phyloP scores from a whole-genome alignment of 176 grass and related monocot species.

The Oryza meridionalis region DNA sequence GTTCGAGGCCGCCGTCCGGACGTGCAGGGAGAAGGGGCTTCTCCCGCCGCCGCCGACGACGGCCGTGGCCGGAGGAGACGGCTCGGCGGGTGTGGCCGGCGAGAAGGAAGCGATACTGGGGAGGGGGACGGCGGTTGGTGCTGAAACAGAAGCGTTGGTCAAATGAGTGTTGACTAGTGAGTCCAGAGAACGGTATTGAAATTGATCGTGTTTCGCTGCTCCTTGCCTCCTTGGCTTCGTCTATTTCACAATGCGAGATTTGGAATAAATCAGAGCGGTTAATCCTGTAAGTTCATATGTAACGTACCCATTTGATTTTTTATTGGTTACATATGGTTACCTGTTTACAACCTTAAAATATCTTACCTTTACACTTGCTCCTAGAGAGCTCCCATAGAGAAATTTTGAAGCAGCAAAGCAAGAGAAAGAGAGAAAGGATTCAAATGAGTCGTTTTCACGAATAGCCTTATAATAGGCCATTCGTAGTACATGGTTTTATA shows the following conservation, averaged over 20 bases:
- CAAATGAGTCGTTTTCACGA: too few species aligned
- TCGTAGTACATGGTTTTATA: too few species aligned
- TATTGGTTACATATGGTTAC: too few species aligned
- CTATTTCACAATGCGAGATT: neutral
- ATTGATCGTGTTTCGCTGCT: neutral
- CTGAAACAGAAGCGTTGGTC: slow-evolving; percentile 6
- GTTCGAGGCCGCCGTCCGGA: slow-evolving; percentile 64
- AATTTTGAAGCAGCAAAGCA: too few species aligned
- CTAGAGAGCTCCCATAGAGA: too few species aligned
- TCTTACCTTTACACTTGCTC: neutral
- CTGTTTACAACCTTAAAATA: too few species aligned
- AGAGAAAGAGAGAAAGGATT: too few species aligned
- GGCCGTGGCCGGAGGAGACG: neutral
- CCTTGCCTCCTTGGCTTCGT: neutral
- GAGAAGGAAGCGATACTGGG: slow-evolving; percentile 11
- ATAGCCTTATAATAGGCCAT: too few species aligned
- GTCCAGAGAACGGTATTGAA: neutral
- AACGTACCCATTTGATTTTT: too few species aligned
- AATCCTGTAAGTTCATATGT: neutral
- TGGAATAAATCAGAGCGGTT: neutral
- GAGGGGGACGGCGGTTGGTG: slow-evolving; percentile 12
- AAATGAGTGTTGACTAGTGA: neutral
- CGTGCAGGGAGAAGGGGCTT: slow-evolving; percentile 76
- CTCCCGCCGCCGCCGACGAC: slow-evolving; percentile 24
- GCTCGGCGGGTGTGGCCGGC: neutral